Evolutionary conservation across 768 basidiomycete genomes (phyloP), one percentile per base, ranked within the genome.

Genomic region (Boletus coccyginus): DNA sequence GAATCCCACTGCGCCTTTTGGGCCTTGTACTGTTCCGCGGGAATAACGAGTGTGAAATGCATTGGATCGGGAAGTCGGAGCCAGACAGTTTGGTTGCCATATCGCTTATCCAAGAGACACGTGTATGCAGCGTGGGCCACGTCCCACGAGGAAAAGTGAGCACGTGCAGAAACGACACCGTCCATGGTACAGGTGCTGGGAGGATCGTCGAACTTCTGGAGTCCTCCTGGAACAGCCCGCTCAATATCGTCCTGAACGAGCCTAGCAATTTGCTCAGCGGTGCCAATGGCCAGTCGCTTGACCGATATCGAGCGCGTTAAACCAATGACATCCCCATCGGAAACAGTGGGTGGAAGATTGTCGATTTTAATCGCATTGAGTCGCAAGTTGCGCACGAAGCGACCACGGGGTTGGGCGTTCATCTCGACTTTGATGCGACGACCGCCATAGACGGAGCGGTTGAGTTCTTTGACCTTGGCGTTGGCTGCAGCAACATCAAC

Each of bases 71-170:
- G 80, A 45, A 82, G 77, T 31, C 71, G 72, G 19, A 78, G 60
- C 55, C 74, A 74, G 38, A 81, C 58, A 17, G 52, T 32, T 3
- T 74, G 72, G 38, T 70, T 72, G 2, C 71, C 70, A 24, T 75
- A 68, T 9, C 64, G 63, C 33, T 65, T 72, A 8, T 69, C 66
- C 6, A 70, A 65, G 38, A 85, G 70, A n/a, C n/a, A n/a, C 6
- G 72, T 69, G 27, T 74, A 66, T 7, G 77, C 77, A 1, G 57
- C 49, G 42, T 81, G 74, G 3, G 81, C 81, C 7, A 71, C 73
- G 19, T 82, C 80, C 76, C 79, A 79, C 13, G 75, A 72, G 10
- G 73, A 62, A 60, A 85, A 87, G 29, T 74, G 74, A 8, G 75
- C 78, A 46, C 74, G 78, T 0, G 77, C 70, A 6, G 53, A 63